phyloP scores from a whole-genome alignment of 768 basidiomycete species.

The Crucibulum laeve region DNA sequence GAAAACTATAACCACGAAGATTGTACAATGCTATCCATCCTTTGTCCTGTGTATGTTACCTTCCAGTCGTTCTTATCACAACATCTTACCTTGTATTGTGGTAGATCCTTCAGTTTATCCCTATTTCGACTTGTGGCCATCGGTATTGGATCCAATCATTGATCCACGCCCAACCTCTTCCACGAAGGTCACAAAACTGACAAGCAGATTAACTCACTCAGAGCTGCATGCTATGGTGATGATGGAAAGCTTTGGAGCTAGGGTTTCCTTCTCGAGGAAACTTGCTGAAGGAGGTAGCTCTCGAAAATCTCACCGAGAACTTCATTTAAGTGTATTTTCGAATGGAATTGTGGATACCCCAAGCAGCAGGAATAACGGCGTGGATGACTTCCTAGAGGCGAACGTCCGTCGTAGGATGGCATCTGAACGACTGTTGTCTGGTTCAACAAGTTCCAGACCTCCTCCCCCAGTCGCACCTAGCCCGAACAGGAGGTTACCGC shows the following conservation, averaged over 20 bases:
- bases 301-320: conserved; percentile 25
- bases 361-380: background rate
- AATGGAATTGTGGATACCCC: conserved; percentile 13
- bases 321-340: conserved; percentile 27
- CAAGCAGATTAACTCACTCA: conserved; percentile 26
- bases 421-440: no score
- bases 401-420: no score
- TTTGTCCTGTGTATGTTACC: no score
- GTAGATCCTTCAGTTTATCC: no score
- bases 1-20: no score
- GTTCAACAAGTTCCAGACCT: no score
- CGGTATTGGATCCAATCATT: background rate
- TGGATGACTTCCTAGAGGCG: background rate
- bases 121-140: conserved; percentile 19
- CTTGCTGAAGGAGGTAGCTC: background rate
- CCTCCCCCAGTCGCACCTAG: conserved; percentile 21
- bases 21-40: no score
- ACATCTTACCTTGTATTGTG: no score
- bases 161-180: no score
- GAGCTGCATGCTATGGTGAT: conserved; percentile 31
- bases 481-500: conserved; percentile 3
- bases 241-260: conserved; percentile 20
- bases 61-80: no score
- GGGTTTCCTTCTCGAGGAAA: background rate
- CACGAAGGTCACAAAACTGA: no score